Evolutionary conservation across 2,329 filamentous ascomycete genomes (phyloP), one percentile per base, ranked within the genome.

Genomic region (Gnomoniopsis smithogilvyi): DNA sequence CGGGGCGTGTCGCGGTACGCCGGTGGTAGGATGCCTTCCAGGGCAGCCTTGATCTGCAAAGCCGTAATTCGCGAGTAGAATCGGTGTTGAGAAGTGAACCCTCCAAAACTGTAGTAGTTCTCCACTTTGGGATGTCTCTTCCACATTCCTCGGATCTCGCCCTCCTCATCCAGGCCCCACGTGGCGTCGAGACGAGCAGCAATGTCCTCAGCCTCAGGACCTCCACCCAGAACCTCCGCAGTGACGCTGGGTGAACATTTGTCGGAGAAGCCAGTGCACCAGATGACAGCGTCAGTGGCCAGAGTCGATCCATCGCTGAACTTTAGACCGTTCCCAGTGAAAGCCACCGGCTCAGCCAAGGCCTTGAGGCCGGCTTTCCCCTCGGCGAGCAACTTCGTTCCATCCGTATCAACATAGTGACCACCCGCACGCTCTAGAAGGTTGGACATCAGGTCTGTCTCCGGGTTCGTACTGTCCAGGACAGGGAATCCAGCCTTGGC

Each of bases 131-230:
- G 26, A 6, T 72, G 71, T 1, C 72, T 69, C 64, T 76, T 76
- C 71, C 72, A 75, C 63, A 77, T 58, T 1, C 75, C 74, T 0
- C 73, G 69, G 38, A 76, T 62, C 65, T 78, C 75, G 10, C 75
- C 76, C 64, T 79, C 76, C 1, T 34, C 61, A 60, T 78, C 76
- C 0, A 76, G 54, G 0, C 74, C 75, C 72, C 73, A 77, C 0
- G 74, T 76, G 1, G 68, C 65, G 38, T 78, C 75, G 2, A 77
- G 38, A 12, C 62, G 63, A 1, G 52, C 61, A 0, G 70, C 71
- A 41, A 75, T 64, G 3, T 69, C 65, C 11, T 30, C 15, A 12
- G 54, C 54, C 1, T 60, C 43, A 0, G 70, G 67, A 0, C 67
- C 67, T 2, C 58, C 62, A 1, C 72, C 71, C 2, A 75, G 56